Conservation (phyloP, 2,329 filamentous ascomycete species). For the Gnomoniopsis sp. region DNA sequence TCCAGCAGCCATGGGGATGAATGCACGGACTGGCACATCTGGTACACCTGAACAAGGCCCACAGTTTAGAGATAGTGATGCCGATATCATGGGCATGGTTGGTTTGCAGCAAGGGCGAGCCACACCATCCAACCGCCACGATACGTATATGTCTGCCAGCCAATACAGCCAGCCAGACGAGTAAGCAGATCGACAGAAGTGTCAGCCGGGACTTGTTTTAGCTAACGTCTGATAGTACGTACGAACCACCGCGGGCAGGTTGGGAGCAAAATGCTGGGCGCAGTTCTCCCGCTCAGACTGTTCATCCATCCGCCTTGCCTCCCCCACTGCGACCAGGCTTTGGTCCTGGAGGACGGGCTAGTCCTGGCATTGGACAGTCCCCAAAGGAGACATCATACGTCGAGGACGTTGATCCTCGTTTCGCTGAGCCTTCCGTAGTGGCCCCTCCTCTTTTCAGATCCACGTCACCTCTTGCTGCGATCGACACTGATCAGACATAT, state of each 20-base stretch:
- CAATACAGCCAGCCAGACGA: slow-evolving; percentile 65
- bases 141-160: slow-evolving; percentile 61
- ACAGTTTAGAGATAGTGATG: slow-evolving; percentile 59
- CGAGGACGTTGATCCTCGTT: slow-evolving; percentile 89
- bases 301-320: slow-evolving; percentile 36
- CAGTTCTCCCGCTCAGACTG: slow-evolving; percentile 44
- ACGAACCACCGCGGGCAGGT: slow-evolving; percentile 51
- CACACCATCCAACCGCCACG: slow-evolving; percentile 35
- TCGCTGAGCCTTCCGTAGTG: slow-evolving; percentile 50
- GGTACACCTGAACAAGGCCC: slow-evolving; percentile 45
- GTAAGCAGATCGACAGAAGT: slow-evolving; percentile 48
- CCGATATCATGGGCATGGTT: slow-evolving; percentile 71
- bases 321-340: slow-evolving; percentile 21
- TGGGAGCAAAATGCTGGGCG: slow-evolving; percentile 50
- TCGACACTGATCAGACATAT: slow-evolving; percentile 26
- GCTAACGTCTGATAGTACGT: slow-evolving; percentile 35
- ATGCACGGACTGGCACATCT: slow-evolving; percentile 60
- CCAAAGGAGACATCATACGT: slow-evolving; percentile 19
- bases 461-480: slow-evolving; percentile 27
- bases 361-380: slow-evolving; percentile 29
- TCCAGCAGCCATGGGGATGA: slow-evolving; percentile 72
- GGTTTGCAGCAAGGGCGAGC: slow-evolving; percentile 32
- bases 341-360: slow-evolving; percentile 34
- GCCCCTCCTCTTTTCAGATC: slow-evolving; percentile 27
- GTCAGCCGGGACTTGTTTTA: not conserved